These are phyloP conservation scores for Coniochaeta prunicola DNA, from an alignment of 2,329 filamentous ascomycete species.

Conservation along the genomic window DNA sequence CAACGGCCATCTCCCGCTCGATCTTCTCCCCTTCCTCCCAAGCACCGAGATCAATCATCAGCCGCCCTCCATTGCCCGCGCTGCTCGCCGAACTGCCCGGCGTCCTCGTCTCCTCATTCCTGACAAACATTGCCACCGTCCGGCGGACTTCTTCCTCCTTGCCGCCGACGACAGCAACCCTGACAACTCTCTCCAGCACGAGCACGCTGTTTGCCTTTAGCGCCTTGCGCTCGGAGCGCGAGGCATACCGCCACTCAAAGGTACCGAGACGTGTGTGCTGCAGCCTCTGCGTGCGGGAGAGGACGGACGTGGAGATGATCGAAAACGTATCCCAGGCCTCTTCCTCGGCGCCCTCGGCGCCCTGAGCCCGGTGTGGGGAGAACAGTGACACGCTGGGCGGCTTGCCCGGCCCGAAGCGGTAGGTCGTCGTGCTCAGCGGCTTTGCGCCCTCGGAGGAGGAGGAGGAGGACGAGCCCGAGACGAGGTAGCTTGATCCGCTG, in stretches of 20 bases:
- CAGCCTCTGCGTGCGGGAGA: slow-evolving; percentile 39
- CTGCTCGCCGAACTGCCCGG: slow-evolving; percentile 26
- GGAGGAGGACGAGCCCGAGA: slow-evolving; percentile 21
- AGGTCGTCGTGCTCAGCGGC: slow-evolving; percentile 41
- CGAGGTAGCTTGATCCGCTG: slow-evolving; percentile 41
- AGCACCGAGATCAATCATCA: slow-evolving; percentile 32
- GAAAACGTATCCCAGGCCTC: slow-evolving; percentile 16
- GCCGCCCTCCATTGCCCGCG: slow-evolving; percentile 43
- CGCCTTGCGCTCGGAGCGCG: slow-evolving; percentile 35
- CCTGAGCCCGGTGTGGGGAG: slow-evolving; percentile 1
- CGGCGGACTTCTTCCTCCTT: slow-evolving; percentile 19
- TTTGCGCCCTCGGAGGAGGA: slow-evolving; percentile 19
- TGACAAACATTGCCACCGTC: slow-evolving; percentile 34
- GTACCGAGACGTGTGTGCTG: slow-evolving; percentile 35
- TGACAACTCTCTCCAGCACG: slow-evolving; percentile 41
- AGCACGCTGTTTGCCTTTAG: slow-evolving; percentile 34
- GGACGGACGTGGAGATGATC: slow-evolving; percentile 28
- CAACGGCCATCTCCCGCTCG: slow-evolving; percentile 33
- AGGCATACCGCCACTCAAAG: slow-evolving; percentile 50
- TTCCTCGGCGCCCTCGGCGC: slow-evolving; percentile 13
- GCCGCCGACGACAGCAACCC: slow-evolving; percentile 15
- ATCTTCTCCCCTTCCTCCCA: slow-evolving; percentile 15
- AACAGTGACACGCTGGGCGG: slow-evolving; percentile 38
- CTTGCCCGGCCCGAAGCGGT: slow-evolving; percentile 47
- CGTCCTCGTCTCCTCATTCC: slow-evolving; percentile 30